Evolutionary conservation across 2,329 filamentous ascomycete genomes (phyloP).

Genomic region (Hymenoscyphus infarciens): DNA sequence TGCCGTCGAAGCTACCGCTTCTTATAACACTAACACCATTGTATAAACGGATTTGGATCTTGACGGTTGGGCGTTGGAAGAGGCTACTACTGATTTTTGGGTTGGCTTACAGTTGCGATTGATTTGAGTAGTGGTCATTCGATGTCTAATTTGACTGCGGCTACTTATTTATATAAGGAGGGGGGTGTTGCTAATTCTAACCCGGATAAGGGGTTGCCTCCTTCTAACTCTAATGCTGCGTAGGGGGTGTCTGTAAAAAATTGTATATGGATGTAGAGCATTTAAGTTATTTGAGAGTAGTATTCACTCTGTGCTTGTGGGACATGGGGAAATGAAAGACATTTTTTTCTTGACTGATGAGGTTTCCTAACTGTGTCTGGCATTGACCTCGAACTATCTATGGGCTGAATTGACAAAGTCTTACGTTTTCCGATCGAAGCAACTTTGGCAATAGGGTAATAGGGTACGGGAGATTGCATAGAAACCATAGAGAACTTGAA

Average conservation of each 20-base stretch:
- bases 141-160: constrained; percentile 15
- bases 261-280: too few species aligned
- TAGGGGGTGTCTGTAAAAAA: background rate
- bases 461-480: too few species aligned
- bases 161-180: constrained; percentile 12
- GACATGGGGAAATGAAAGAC: too few species aligned
- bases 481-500: too few species aligned
- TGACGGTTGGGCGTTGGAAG: constrained; percentile 13
- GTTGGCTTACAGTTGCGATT: constrained; percentile 13
- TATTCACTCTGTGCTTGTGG: too few species aligned
- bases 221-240: constrained; percentile 14
- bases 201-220: constrained; percentile 15
- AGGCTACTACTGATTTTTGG: constrained; percentile 13
- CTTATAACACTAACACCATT: constrained; percentile 12
- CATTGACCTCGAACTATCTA: too few species aligned
- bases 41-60: constrained; percentile 9
- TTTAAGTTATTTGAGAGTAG: too few species aligned
- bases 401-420: too few species aligned
- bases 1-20: constrained; percentile 9
- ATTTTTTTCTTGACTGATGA: too few species aligned
- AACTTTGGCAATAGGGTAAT: too few species aligned
- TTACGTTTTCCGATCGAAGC: too few species aligned
- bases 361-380: too few species aligned
- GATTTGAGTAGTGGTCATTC: constrained; percentile 18
- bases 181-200: constrained; percentile 14